Evolutionary conservation across 1,139 yeast species (phyloP).

Genomic region (Tardiomyces digboiensis): DNA sequence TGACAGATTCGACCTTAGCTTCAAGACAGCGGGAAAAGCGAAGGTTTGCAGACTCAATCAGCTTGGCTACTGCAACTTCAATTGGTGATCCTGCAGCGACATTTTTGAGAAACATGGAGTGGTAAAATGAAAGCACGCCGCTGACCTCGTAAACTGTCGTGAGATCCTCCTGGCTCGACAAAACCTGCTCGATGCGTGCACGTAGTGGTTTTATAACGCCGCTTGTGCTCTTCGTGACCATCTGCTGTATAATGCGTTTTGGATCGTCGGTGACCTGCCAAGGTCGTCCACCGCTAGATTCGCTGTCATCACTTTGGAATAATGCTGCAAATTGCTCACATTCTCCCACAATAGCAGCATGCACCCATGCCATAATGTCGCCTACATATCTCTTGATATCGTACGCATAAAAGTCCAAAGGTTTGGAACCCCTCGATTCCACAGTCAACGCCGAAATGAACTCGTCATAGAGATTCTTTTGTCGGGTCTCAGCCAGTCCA

Average conservation of each 20-base stretch:
- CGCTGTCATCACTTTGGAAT: slow-evolving; percentile 27
- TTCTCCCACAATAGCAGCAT: slow-evolving; percentile 84
- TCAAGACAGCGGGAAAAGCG: slow-evolving; percentile 24
- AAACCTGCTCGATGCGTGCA: slow-evolving; percentile 51
- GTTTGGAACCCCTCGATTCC: slow-evolving; percentile 32
- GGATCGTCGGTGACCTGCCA: slow-evolving; percentile 8
- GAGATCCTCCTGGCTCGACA: slow-evolving; percentile 55
- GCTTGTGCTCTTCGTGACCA: slow-evolving; percentile 37
- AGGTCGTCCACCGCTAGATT: slow-evolving; percentile 4
- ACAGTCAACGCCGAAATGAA: slow-evolving; percentile 49
- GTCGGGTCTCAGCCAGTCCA: slow-evolving; percentile 24
- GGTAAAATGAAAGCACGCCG: slow-evolving; percentile 57
- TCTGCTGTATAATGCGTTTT: slow-evolving; percentile 7
- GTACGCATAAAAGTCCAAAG: slow-evolving; percentile 58
- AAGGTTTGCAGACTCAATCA: slow-evolving; percentile 17
- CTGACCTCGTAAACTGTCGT: slow-evolving; percentile 47
- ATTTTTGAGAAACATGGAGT: slow-evolving; percentile 53
- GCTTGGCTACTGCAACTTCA: slow-evolving; percentile 15
- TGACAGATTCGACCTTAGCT: slow-evolving; percentile 14
- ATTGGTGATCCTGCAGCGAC: slow-evolving; percentile 15
- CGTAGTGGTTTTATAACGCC: slow-evolving; percentile 42
- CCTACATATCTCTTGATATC: slow-evolving; percentile 82
- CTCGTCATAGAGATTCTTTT: slow-evolving; percentile 24
- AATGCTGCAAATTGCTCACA: slow-evolving; percentile 59
- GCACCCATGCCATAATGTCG: slow-evolving; percentile 83